These are phyloP conservation scores for Coprinopsis marcescibilis DNA, from an alignment of 768 basidiomycete species.

Conservation along the genomic window DNA sequence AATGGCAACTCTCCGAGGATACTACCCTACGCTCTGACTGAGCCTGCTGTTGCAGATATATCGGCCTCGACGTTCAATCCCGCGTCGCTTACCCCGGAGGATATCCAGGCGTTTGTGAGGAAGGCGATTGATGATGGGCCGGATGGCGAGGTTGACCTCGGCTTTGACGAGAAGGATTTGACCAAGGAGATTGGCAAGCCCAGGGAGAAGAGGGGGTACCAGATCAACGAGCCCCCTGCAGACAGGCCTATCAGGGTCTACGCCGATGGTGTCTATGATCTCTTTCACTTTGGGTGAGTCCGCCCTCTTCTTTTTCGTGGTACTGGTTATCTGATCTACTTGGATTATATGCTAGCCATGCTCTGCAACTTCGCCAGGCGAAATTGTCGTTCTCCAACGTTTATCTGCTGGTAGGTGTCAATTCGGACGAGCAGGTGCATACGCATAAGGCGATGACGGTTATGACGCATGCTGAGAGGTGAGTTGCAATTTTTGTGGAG, in stretches of 20 bases:
- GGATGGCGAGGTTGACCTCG: slow-evolving; percentile 31
- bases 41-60: slow-evolving; percentile 36
- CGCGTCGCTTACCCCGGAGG: slow-evolving; percentile 61
- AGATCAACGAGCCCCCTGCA: slow-evolving; percentile 77
- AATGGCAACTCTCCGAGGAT: slow-evolving; percentile 5
- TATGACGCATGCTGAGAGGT: slow-evolving; percentile 88
- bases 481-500: slow-evolving; percentile 12
- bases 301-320: slow-evolving; percentile 2
- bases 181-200: not conserved
- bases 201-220: slow-evolving; percentile 40
- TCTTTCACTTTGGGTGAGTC: slow-evolving; percentile 91
- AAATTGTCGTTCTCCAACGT: slow-evolving; percentile 90
- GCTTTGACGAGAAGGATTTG: not conserved
- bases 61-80: slow-evolving; percentile 49
- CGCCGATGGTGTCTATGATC: slow-evolving; percentile 95
- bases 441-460: slow-evolving; percentile 77
- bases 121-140: slow-evolving; percentile 69
- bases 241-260: slow-evolving; percentile 84
- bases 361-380: slow-evolving; percentile 92
- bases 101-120: slow-evolving; percentile 73
- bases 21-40: slow-evolving; percentile 17
- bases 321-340: slow-evolving; percentile 7
- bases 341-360: slow-evolving; percentile 58
- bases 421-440: slow-evolving; percentile 78
- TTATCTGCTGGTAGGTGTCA: slow-evolving; percentile 90